phyloP scores from a whole-genome alignment of 345 rosid genomes.

The Moricandia arvensis region DNA sequence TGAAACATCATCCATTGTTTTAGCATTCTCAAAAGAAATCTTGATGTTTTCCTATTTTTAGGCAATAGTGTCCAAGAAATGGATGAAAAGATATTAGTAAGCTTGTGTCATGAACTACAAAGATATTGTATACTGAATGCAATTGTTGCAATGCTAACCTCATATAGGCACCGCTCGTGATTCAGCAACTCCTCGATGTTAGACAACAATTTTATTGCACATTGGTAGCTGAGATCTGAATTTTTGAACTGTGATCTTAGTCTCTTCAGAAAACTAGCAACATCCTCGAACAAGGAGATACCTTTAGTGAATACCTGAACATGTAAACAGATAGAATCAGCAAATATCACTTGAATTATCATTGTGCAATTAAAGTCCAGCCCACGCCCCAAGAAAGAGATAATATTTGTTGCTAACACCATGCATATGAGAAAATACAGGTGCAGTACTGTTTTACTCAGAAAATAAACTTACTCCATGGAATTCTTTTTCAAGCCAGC shows the following conservation, averaged over 20 bases:
- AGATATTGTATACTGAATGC: background rate
- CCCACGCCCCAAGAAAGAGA: background rate
- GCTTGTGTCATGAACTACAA: slow-evolving; percentile 14
- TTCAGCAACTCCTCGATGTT: slow-evolving; percentile 66
- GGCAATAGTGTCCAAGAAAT: slow-evolving; percentile 2
- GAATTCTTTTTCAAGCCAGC: slow-evolving; percentile 59
- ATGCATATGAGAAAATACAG: background rate
- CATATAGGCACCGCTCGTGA: slow-evolving; percentile 53
- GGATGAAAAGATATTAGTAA: slow-evolving; percentile 14
- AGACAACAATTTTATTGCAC: slow-evolving; percentile 48
- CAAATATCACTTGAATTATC: background rate
- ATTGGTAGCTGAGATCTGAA: slow-evolving; percentile 46
- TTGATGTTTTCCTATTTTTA: slow-evolving; percentile 46
- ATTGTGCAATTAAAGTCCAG: background rate
- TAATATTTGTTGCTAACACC: background rate
- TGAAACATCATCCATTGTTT: slow-evolving; percentile 40
- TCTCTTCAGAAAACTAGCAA: slow-evolving; percentile 51
- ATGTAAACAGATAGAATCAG: slow-evolving; percentile 23
- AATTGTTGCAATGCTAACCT: slow-evolving; percentile 52
- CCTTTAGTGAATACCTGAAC: slow-evolving; percentile 65
- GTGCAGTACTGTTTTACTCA: background rate
- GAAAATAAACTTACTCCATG: slow-evolving; percentile 44
- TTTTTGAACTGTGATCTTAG: slow-evolving; percentile 46
- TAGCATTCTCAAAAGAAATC: slow-evolving; percentile 44
- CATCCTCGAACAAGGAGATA: slow-evolving; percentile 55